phyloP scores from a whole-genome alignment of 1,284 basidiomycete genomes.

The Pholiota adiposa region DNA sequence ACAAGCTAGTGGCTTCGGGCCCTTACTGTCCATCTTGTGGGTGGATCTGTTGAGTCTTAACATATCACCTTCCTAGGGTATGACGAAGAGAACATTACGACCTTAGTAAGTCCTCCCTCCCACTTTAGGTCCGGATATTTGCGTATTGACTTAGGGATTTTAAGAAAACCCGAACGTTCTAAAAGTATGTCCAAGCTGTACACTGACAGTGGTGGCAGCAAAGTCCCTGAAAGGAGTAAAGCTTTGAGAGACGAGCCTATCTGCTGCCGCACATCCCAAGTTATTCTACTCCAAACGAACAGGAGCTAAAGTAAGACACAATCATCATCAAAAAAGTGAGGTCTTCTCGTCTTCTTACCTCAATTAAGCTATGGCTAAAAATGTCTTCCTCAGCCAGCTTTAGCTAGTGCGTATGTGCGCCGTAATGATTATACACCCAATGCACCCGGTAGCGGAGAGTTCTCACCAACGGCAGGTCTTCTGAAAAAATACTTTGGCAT shows the following conservation, averaged over 20 bases:
- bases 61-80: neutral
- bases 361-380: slow-evolving; percentile 6
- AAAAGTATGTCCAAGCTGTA: slow-evolving; percentile 1
- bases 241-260: neutral
- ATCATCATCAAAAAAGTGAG: slow-evolving; percentile 14
- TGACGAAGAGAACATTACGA: neutral
- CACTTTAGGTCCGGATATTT: slow-evolving; percentile 8
- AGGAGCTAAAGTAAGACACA: slow-evolving; percentile 14
- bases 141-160: neutral
- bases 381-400: neutral
- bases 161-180: neutral
- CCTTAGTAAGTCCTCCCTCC: neutral
- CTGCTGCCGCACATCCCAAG: slow-evolving; percentile 5
- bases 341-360: slow-evolving; percentile 11
- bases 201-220: neutral
- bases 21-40: slow-evolving; percentile 14
- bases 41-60: neutral
- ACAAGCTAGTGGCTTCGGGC: slow-evolving; percentile 12
- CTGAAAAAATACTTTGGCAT: slow-evolving; percentile 8
- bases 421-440: neutral
- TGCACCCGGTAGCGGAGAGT: neutral
- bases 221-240: slow-evolving; percentile 1
- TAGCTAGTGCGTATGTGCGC: neutral
- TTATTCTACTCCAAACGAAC: slow-evolving; percentile 9
- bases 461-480: neutral